Percentiles rank a stretch among this genome's conserved stretches.
These are phyloP conservation scores for Lepiota subincarnata DNA, from an alignment of 768 basidiomycete genomes.

Conservation along the genomic window DNA sequence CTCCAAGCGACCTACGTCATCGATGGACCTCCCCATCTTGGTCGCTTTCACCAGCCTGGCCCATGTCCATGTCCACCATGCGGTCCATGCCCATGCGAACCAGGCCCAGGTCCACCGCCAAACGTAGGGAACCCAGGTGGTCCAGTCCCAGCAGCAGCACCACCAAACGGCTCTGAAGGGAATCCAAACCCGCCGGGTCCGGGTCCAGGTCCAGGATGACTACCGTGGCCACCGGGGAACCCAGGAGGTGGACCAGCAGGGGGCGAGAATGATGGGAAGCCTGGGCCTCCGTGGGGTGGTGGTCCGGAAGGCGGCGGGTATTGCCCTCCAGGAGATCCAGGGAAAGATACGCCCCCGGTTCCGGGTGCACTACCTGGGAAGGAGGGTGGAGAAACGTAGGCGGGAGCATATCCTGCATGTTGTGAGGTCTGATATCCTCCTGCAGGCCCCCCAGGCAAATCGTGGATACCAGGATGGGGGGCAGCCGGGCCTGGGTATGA, in stretches of 20 bases:
- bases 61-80: slow-evolving; percentile 4
- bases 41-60: no score
- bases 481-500: slow-evolving; percentile 18
- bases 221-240: slow-evolving; percentile 15
- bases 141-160: slow-evolving; percentile 14
- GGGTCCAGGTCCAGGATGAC: slow-evolving; percentile 26
- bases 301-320: neutral
- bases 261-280: neutral
- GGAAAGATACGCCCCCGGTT: neutral
- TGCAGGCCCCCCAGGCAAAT: neutral
- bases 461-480: neutral
- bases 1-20: no score
- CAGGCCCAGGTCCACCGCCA: slow-evolving; percentile 16
- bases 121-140: slow-evolving; percentile 25
- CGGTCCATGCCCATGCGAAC: slow-evolving; percentile 12
- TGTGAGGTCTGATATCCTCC: slow-evolving; percentile 16
- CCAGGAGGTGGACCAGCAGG: slow-evolving; percentile 13
- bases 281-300: neutral
- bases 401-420: slow-evolving; percentile 29
- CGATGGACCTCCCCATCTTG: no score
- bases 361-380: neutral
- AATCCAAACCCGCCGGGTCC: neutral
- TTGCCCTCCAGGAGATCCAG: neutral
- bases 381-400: slow-evolving; percentile 25
- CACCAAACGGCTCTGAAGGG: slow-evolving; percentile 18